A percentile compares a stretch with the other conserved stretches of the same genome.
Conservation (phyloP, 1,139 yeast genomes). For the Hansenula lynferdii region DNA sequence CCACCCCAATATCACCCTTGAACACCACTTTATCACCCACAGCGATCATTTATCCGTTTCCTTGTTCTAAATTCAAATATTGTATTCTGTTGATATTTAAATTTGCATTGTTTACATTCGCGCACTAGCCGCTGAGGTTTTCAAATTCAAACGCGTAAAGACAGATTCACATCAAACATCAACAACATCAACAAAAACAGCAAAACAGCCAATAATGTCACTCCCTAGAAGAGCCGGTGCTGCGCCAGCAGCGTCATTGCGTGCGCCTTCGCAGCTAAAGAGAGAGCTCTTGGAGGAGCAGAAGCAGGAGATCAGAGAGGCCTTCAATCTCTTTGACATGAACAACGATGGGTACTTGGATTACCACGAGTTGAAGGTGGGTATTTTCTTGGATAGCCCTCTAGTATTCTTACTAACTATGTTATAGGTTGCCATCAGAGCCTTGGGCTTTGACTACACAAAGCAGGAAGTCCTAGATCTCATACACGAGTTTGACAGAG, state of each 20-base stretch:
- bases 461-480: conserved; percentile 79
- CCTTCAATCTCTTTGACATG: conserved; percentile 89
- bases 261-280: conserved; percentile 30
- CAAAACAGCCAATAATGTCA: not conserved
- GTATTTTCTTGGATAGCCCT: not conserved
- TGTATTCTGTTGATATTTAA: not conserved
- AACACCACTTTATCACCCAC: conserved; percentile 42
- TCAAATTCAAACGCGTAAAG: no score
- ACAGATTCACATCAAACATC: not conserved
- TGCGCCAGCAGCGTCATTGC: not conserved
- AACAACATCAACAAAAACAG: not conserved
- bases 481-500: conserved; percentile 77
- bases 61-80: no score
- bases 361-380: conserved; percentile 78
- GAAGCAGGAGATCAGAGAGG: conserved; percentile 89
- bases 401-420: not conserved
- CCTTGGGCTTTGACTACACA: conserved; percentile 83
- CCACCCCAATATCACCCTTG: conserved; percentile 38
- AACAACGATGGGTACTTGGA: conserved; percentile 87
- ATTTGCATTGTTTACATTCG: no score
- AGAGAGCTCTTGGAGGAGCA: conserved; percentile 82
- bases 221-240: not conserved
- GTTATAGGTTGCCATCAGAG: conserved; percentile 70
- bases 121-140: no score
- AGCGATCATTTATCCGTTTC: no score